Conservation (phyloP, 2,329 filamentous ascomycete genomes). For the Aspergillus sp. region DNA sequence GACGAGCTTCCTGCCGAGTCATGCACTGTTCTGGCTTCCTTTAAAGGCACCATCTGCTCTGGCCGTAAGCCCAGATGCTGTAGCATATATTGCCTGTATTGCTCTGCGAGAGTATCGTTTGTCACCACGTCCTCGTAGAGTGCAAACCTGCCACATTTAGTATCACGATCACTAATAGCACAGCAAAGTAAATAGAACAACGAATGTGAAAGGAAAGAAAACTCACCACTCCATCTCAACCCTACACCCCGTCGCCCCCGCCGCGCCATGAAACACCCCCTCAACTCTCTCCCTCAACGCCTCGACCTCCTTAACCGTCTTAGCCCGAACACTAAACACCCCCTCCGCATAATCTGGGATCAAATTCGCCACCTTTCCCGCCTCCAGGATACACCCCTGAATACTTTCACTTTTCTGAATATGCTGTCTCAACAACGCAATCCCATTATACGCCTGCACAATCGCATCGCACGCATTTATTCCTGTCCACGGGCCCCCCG, state of each 20-base stretch:
- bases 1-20: neutral
- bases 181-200: too few relatives aligned
- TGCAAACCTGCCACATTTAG: neutral
- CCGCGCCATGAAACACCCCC: neutral
- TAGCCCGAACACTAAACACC: neutral
- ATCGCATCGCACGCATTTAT: neutral
- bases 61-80: neutral
- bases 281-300: neutral
- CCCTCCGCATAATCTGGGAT: slow-evolving; percentile 3
- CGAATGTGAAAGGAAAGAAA: neutral
- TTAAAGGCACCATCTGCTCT: neutral
- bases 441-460: neutral
- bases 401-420: slow-evolving; percentile 4
- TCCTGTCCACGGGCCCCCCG: neutral
- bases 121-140: slow-evolving; percentile 6
- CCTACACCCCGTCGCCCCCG: neutral
- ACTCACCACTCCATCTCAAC: slow-evolving; percentile 7
- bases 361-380: neutral
- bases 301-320: neutral
- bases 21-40: neutral
- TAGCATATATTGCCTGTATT: neutral
- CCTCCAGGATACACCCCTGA: slow-evolving; percentile 1
- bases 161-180: too few relatives aligned
- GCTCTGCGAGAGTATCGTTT: neutral
- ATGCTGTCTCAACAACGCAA: neutral